Conservation (phyloP, 73 alveolate species). For the Paramecium sexaurelia region DNA sequence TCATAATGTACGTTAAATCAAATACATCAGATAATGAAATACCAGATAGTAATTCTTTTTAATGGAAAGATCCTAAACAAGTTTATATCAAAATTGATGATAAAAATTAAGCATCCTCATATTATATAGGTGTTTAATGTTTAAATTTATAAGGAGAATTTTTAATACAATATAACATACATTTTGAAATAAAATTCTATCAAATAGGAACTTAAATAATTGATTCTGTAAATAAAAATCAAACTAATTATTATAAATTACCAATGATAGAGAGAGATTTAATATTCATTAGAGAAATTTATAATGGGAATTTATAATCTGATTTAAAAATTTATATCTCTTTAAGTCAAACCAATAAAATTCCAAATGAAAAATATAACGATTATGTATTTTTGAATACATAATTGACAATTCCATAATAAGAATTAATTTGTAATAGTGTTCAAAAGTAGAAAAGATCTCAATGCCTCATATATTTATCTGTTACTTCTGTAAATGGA, state of each 20-base stretch:
- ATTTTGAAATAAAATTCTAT: neutral
- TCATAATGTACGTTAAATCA: conserved; percentile 6
- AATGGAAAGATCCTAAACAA: neutral
- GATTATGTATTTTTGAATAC: neutral
- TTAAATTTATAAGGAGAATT: neutral
- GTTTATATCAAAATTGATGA: neutral
- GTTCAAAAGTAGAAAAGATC: neutral
- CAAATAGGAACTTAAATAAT: neutral
- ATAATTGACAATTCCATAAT: neutral
- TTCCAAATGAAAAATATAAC: neutral
- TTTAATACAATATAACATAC: neutral
- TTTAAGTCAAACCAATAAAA: neutral
- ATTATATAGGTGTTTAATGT: neutral
- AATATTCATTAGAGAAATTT: neutral
- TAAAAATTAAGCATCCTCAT: neutral
- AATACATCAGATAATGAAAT: neutral
- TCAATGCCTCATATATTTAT: neutral
- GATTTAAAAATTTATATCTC: neutral
- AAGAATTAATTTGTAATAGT: neutral
- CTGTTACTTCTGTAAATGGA: neutral
- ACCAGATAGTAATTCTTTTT: conserved; percentile 27
- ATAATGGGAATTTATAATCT: too few relatives aligned
- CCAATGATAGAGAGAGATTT: neutral
- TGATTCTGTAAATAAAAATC: neutral
- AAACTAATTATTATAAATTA: neutral